phyloP scores from a whole-genome alignment of 306 rosid species.

The Vigna mungo region DNA sequence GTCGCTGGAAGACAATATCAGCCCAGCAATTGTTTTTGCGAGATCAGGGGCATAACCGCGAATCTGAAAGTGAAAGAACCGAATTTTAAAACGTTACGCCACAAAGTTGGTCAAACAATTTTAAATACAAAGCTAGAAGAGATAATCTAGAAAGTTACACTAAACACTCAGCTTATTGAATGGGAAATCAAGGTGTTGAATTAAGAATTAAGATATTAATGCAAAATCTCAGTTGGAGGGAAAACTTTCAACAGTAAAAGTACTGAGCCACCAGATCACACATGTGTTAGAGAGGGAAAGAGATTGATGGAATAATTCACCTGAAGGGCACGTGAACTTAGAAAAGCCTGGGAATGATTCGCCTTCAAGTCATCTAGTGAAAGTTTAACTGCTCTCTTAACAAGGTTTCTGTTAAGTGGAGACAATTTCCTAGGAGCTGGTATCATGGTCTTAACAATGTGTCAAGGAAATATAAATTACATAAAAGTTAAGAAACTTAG shows the following conservation, averaged over 20 bases:
- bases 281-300: neutral
- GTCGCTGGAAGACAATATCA: constrained; percentile 76
- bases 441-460: constrained; percentile 49
- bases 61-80: constrained; percentile 61
- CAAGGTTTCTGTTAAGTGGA: constrained; percentile 62
- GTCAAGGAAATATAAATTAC: constrained; percentile 67
- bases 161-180: constrained; percentile 6
- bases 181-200: constrained; percentile 12
- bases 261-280: neutral
- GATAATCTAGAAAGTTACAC: constrained; percentile 24
- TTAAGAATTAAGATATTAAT: constrained; percentile 5
- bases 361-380: constrained; percentile 87
- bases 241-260: constrained; percentile 7
- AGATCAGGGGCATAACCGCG: constrained; percentile 82
- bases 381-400: constrained; percentile 65
- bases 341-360: constrained; percentile 71
- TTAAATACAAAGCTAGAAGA: neutral
- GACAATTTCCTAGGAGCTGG: constrained; percentile 55
- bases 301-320: constrained; percentile 48
- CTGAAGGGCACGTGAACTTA: constrained; percentile 83
- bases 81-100: neutral
- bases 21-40: constrained; percentile 83
- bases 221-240: neutral
- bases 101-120: constrained; percentile 10
- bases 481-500: constrained; percentile 6